A percentile compares a stretch with the other conserved stretches of the same genome.
These are phyloP conservation scores for Eutypa lata DNA, from an alignment of 2,329 filamentous ascomycete genomes.

Conservation along the genomic window DNA sequence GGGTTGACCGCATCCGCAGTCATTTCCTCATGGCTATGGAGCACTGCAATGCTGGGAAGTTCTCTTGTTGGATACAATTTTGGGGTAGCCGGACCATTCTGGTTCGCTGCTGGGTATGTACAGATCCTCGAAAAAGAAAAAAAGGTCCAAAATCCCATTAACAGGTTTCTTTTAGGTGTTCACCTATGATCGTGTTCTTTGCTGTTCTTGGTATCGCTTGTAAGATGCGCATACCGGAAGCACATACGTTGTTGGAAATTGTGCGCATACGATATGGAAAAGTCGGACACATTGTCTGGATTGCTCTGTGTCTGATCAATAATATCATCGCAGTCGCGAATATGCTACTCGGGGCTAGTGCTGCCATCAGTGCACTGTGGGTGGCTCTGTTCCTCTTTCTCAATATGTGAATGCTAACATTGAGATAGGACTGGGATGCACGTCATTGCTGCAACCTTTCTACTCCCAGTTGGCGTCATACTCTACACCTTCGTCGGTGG, in stretches of 20 bases:
- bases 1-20: slow-evolving; percentile 52
- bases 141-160: background rate
- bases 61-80: slow-evolving; percentile 51
- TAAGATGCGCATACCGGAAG: slow-evolving; percentile 50
- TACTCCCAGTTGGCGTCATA: slow-evolving; percentile 54
- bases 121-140: background rate
- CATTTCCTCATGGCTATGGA: slow-evolving; percentile 54
- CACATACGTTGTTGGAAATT: slow-evolving; percentile 52
- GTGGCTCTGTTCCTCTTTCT: slow-evolving; percentile 4
- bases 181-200: slow-evolving; percentile 55
- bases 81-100: slow-evolving; percentile 53
- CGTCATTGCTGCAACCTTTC: slow-evolving; percentile 46
- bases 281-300: slow-evolving; percentile 48
- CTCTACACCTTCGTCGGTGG: slow-evolving; percentile 33
- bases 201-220: slow-evolving; percentile 47
- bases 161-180: slow-evolving; percentile 31
- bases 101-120: slow-evolving; percentile 50
- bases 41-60: slow-evolving; percentile 48
- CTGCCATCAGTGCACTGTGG: slow-evolving; percentile 36
- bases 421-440: slow-evolving; percentile 43
- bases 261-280: slow-evolving; percentile 49
- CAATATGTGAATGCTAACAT: slow-evolving; percentile 4
- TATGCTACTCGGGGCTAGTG: slow-evolving; percentile 46
- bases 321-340: slow-evolving; percentile 52
- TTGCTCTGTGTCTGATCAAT: slow-evolving; percentile 49